phyloP scores from a whole-genome alignment of 2,329 filamentous ascomycete species.

The Fusarium sp. region DNA sequence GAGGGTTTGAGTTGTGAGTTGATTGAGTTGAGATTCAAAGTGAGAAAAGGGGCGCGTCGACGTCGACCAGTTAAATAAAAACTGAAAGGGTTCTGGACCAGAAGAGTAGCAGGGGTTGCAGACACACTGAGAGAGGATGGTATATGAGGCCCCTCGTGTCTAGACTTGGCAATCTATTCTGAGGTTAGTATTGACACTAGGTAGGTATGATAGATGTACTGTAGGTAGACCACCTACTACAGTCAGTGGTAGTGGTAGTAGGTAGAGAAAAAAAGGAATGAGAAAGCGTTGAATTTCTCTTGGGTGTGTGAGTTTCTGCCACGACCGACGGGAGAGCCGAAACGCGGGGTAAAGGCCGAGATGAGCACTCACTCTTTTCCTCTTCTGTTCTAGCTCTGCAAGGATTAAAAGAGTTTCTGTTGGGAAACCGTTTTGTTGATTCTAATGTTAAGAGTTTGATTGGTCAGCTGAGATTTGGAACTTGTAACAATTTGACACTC shows the following conservation, averaged over 20 bases:
- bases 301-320: constrained; percentile 15
- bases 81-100: not conserved
- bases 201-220: not conserved
- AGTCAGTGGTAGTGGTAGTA: not conserved
- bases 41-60: constrained; percentile 17
- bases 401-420: constrained; percentile 7
- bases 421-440: constrained; percentile 9
- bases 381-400: constrained; percentile 17
- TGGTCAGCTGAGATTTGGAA: constrained; percentile 16
- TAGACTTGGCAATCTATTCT: constrained; percentile 9
- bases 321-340: not conserved
- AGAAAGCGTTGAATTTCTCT: constrained; percentile 17
- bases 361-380: constrained; percentile 31
- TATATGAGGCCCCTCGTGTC: not conserved
- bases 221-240: not conserved
- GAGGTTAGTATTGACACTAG: constrained; percentile 1
- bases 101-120: not conserved
- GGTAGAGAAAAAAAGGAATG: constrained; percentile 1
- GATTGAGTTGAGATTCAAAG: not conserved
- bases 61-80: constrained; percentile 39
- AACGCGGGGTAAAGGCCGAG: constrained; percentile 34
- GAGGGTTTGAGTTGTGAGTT: constrained; percentile 1
- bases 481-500: not conserved
- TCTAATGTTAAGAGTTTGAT: constrained; percentile 4
- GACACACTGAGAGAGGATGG: not conserved